Conservation (phyloP, 495 filamentous ascomycete species). For the Aspergillus mulundensis region DNA sequence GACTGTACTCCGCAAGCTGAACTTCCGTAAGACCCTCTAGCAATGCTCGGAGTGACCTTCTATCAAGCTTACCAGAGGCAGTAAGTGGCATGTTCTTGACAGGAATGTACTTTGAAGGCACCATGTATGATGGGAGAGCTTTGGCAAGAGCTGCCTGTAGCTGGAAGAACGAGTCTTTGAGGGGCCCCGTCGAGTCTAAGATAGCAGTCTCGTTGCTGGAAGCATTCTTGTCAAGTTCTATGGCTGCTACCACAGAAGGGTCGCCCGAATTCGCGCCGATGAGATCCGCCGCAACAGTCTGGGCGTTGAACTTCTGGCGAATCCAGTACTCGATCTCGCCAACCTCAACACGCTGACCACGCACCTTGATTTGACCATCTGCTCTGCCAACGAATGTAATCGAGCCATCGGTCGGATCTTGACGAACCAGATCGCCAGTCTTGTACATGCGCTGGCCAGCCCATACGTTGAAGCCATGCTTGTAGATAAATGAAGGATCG, state of each 20-base stretch:
- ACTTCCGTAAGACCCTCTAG: conserved; percentile 17
- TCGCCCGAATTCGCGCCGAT: conserved; percentile 2
- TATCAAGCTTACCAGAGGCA: conserved; percentile 41
- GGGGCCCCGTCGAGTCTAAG: not conserved
- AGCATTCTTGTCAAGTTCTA: conserved; percentile 1
- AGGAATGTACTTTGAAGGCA: conserved; percentile 36
- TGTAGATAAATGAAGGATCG: conserved; percentile 52
- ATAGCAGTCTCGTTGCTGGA: not conserved
- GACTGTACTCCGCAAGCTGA: conserved; percentile 6
- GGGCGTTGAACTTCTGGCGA: not conserved
- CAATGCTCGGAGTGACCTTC: conserved; percentile 18
- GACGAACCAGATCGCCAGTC: conserved; percentile 37
- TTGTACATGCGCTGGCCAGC: conserved; percentile 14
- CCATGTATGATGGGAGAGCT: conserved; percentile 41
- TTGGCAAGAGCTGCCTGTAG: not conserved
- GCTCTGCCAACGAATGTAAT: conserved; percentile 20
- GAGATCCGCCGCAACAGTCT: conserved; percentile 5
- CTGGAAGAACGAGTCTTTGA: not conserved
- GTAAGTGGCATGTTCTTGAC: conserved; percentile 36
- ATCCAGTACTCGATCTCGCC: conserved; percentile 40
- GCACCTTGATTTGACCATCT: conserved; percentile 45
- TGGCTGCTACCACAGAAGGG: not conserved
- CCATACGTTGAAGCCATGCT: conserved; percentile 29
- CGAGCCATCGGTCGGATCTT: conserved; percentile 17
- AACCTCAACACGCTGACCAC: conserved; percentile 34